Evolutionary conservation across 2,329 filamentous ascomycete species (phyloP).

Genomic region (Ceratocystiopsis brevicomis): DNA sequence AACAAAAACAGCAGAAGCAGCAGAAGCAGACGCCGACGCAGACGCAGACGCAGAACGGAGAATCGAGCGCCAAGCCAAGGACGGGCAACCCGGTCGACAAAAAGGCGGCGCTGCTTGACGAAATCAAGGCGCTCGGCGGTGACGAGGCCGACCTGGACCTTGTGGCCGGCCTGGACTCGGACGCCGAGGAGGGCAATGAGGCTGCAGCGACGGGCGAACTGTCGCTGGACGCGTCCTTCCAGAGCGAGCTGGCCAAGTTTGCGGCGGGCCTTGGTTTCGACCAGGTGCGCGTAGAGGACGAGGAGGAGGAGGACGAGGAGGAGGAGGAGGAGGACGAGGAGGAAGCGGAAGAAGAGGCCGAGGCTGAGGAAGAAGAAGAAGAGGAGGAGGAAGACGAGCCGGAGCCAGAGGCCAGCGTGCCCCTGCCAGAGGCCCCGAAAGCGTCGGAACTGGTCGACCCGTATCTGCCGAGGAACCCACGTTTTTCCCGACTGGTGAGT

Average conservation of each 20-base stretch:
- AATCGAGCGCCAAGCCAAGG: constrained; percentile 8
- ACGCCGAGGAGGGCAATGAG: constrained; percentile 24
- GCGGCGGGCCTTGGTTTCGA: constrained; percentile 31
- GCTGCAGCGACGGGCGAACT: constrained; percentile 9
- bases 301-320: constrained; percentile 18
- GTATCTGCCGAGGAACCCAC: constrained; percentile 9
- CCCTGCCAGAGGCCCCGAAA: constrained; percentile 14
- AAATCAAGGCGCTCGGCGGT: constrained; percentile 46
- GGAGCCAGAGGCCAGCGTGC: constrained; percentile 16
- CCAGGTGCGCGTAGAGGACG: constrained; percentile 20
- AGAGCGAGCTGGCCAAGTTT: constrained; percentile 33
- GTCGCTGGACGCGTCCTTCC: constrained; percentile 16
- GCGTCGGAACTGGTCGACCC: constrained; percentile 1
- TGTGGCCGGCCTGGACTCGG: constrained; percentile 34
- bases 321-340: constrained; percentile 14
- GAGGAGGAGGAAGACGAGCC: constrained; percentile 20
- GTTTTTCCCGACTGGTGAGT: constrained; percentile 22
- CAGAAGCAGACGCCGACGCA: constrained; percentile 16
- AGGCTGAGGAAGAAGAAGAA: constrained; percentile 15
- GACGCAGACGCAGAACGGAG: constrained; percentile 13
- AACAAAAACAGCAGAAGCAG: constrained; percentile 24
- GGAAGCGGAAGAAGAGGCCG: constrained; percentile 19
- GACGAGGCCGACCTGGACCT: constrained; percentile 45
- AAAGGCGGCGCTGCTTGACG: constrained; percentile 28
- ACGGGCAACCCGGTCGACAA: constrained; percentile 7